These are phyloP conservation scores for Cryphonectria japonica DNA, from an alignment of 2,329 filamentous ascomycete species.

Conservation along the genomic window DNA sequence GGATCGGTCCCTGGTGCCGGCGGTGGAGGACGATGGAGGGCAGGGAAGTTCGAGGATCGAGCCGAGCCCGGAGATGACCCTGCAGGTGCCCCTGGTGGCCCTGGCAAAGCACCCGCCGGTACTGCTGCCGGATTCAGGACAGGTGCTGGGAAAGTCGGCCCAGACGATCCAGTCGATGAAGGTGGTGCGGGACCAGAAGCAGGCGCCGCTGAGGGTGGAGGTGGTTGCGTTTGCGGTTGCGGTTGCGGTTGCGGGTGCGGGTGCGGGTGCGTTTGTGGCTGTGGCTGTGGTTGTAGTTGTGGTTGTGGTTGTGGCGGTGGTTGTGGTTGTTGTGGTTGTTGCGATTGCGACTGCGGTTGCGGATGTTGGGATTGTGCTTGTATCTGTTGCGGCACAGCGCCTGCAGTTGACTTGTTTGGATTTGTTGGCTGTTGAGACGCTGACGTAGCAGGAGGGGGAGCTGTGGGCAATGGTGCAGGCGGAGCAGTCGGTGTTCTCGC, in stretches of 20 bases:
- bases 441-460: neutral
- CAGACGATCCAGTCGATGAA: slow-evolving; percentile 35
- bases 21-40: slow-evolving; percentile 34
- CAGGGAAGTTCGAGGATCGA: slow-evolving; percentile 13
- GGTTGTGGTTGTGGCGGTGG: slow-evolving; percentile 2
- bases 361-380: slow-evolving; percentile 24
- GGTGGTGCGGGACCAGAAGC: slow-evolving; percentile 31
- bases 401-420: slow-evolving; percentile 28
- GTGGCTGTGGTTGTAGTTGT: slow-evolving; percentile 24
- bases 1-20: slow-evolving; percentile 59
- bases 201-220: slow-evolving; percentile 22
- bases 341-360: neutral
- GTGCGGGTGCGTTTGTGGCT: slow-evolving; percentile 26
- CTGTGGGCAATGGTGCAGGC: slow-evolving; percentile 27
- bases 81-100: neutral
- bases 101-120: slow-evolving; percentile 23
- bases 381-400: slow-evolving; percentile 29
- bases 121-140: slow-evolving; percentile 27
- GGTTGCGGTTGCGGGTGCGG: slow-evolving; percentile 29
- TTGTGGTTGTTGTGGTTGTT: slow-evolving; percentile 28
- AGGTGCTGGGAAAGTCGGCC: slow-evolving; percentile 34
- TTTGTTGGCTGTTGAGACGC: neutral
- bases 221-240: slow-evolving; percentile 27
- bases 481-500: slow-evolving; percentile 30
- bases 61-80: slow-evolving; percentile 15